Base-by-base conservation (phyloP, 2,329 filamentous ascomycete species). In the Dactylellina sp. region DNA sequence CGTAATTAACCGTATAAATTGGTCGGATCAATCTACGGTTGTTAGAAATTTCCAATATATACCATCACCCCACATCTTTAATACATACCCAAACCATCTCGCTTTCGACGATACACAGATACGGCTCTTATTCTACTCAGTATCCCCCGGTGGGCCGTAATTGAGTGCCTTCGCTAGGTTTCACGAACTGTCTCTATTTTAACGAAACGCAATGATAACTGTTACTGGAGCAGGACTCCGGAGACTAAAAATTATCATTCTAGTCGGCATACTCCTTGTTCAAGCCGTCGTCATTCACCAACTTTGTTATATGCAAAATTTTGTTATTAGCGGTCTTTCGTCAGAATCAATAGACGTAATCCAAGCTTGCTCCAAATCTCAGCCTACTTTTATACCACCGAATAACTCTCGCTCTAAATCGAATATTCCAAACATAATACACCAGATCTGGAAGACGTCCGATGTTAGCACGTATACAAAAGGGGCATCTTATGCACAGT, bases 401-500 rank as follows among this genome's bases (percentile, higher is more conserved):
- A 32, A 60, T 14, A n/a, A 22, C 14, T 32, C n/a, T n/a, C 11
- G 9, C 14, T 18, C 16, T 3, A 25, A 32, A 7, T 12, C 56
- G 1, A 25, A n/a, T 18, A 75, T 76, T n/a, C 75, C 75, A 39
- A 70, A 75, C 22, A 57, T 62, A 9, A 63, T 76, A n/a, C 75
- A 76, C 37, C 75, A 76, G 44, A 76, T 76, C 11, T 76, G 75
- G 75, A 76, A 76, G 40, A 62, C 40, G 9, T 55, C 44, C 24
- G 46, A 76, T 28, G 20, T 75, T n/a, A 60, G 28, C 40, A 68
- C 56, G 3, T 76, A 76, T 35, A 22, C 72, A 16, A 52, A 28
- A 9, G 42, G 57, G 11, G 57, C 71, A 35, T 63, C 64, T 12
- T 35, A 40, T 18, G 42, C 28, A 14, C 56, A 20, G 39, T 76